phyloP scores from a whole-genome alignment of 164 flowering plant species.

The Echeveria elegans region DNA sequence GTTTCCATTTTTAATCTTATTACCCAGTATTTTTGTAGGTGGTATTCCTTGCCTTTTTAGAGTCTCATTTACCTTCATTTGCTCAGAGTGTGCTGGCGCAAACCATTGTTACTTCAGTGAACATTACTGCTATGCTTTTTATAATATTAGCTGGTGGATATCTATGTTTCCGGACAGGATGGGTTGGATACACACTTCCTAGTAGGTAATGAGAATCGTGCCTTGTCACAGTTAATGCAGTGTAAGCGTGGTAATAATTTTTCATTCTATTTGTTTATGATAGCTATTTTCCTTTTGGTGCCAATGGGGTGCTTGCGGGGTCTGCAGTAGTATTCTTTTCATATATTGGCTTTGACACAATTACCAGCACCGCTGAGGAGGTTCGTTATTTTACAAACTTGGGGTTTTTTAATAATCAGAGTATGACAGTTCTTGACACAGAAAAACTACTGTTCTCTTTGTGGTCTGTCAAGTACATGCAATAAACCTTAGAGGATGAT shows the following conservation, averaged over 20 bases:
- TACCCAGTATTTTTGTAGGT: background rate
- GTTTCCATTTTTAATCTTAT: background rate
- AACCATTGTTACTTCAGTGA: slow-evolving; percentile 4
- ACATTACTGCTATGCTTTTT: slow-evolving; percentile 66
- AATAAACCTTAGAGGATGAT: background rate
- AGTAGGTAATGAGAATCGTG: slow-evolving; percentile 41
- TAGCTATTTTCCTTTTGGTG: slow-evolving; percentile 59
- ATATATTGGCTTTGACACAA: slow-evolving; percentile 66
- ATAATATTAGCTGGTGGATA: slow-evolving; percentile 75
- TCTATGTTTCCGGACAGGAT: slow-evolving; percentile 74
- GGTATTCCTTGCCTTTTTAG: background rate
- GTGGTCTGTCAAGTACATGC: background rate
- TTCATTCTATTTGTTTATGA: slow-evolving; percentile 2
- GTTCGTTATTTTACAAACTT: slow-evolving; percentile 15
- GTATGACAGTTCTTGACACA: background rate
- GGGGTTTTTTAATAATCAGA: background rate
- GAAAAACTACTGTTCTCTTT: background rate
- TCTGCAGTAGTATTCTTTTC: slow-evolving; percentile 73
- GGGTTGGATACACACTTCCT: slow-evolving; percentile 79
- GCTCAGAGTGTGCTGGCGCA: slow-evolving; percentile 6
- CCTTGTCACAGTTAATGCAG: background rate
- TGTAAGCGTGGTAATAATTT: background rate
- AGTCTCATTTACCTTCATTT: background rate
- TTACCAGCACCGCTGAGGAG: slow-evolving; percentile 78
- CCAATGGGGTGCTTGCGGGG: slow-evolving; percentile 67